phyloP scores from a whole-genome alignment of 2,329 filamentous ascomycete species.

The Metarhizium brunneum region DNA sequence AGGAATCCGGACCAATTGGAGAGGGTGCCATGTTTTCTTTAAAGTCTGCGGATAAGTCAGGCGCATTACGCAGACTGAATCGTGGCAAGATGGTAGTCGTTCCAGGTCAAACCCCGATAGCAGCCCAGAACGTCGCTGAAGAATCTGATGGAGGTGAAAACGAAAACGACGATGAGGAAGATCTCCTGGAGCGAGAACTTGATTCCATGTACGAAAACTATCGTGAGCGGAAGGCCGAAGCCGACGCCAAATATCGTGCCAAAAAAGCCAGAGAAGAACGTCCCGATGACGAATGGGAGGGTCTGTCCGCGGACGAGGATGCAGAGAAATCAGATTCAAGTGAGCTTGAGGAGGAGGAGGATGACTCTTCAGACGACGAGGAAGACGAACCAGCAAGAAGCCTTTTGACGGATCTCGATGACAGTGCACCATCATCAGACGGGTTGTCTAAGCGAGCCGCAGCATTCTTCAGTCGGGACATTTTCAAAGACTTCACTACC shows the following conservation, averaged over 20 bases:
- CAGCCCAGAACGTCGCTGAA: slow-evolving; percentile 47
- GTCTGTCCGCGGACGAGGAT: slow-evolving; percentile 63
- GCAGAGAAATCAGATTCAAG: slow-evolving; percentile 38
- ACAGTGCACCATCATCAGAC: slow-evolving; percentile 33
- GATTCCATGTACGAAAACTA: slow-evolving; percentile 84
- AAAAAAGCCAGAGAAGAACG: slow-evolving; percentile 79
- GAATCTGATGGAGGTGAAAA: slow-evolving; percentile 46
- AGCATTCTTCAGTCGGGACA: slow-evolving; percentile 88
- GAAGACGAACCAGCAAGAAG: slow-evolving; percentile 16
- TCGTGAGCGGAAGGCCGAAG: slow-evolving; percentile 66
- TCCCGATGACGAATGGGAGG: slow-evolving; percentile 86
- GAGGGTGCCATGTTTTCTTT: slow-evolving; percentile 81
- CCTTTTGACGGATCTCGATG: slow-evolving; percentile 28
- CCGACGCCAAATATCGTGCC: slow-evolving; percentile 79
- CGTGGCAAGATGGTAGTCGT: slow-evolving; percentile 72
- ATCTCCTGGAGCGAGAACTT: slow-evolving; percentile 74
- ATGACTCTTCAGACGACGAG: slow-evolving; percentile 26
- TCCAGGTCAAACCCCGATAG: slow-evolving; percentile 46
- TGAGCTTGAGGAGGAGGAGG: slow-evolving; percentile 52
- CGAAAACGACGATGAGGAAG: slow-evolving; percentile 69
- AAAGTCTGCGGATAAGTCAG: slow-evolving; percentile 69
- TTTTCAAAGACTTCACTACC: slow-evolving; percentile 59
- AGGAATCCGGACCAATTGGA: slow-evolving; percentile 69
- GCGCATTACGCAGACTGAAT: slow-evolving; percentile 49
- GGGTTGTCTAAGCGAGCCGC: slow-evolving; percentile 73